phyloP scores from a whole-genome alignment of 2,329 filamentous ascomycete genomes.

The Claviceps cyperi region DNA sequence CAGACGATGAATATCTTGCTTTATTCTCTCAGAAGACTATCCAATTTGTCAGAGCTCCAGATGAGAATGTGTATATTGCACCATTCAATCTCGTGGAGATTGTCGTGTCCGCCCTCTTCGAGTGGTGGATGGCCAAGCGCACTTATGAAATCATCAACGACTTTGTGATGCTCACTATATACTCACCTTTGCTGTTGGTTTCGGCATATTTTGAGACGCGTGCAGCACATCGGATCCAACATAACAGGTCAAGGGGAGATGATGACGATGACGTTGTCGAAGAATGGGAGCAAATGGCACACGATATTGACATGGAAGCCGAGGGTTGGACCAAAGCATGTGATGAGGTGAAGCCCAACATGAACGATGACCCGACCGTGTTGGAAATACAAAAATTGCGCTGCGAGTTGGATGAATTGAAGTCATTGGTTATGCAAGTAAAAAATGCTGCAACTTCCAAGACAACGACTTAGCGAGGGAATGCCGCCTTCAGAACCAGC shows the following conservation, averaged over 20 bases:
- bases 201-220: constrained; percentile 60
- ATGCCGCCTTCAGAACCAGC: neutral
- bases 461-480: neutral
- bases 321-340: constrained; percentile 81
- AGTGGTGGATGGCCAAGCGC: constrained; percentile 82
- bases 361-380: constrained; percentile 66
- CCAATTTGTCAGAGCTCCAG: constrained; percentile 89
- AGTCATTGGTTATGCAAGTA: constrained; percentile 27
- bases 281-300: constrained; percentile 79
- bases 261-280: constrained; percentile 79
- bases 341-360: constrained; percentile 59
- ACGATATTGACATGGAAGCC: constrained; percentile 61
- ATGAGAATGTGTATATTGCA: constrained; percentile 96
- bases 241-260: constrained; percentile 67
- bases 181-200: constrained; percentile 67
- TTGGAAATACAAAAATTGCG: constrained; percentile 49
- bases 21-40: constrained; percentile 90
- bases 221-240: constrained; percentile 49
- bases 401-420: constrained; percentile 43
- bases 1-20: constrained; percentile 88
- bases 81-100: constrained; percentile 92
- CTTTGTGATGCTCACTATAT: constrained; percentile 71
- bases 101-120: constrained; percentile 61
- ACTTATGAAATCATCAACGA: constrained; percentile 76
- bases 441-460: constrained; percentile 1